phyloP scores from a whole-genome alignment of 116 monocot genomes.

The Trichopus zeylanicus region DNA sequence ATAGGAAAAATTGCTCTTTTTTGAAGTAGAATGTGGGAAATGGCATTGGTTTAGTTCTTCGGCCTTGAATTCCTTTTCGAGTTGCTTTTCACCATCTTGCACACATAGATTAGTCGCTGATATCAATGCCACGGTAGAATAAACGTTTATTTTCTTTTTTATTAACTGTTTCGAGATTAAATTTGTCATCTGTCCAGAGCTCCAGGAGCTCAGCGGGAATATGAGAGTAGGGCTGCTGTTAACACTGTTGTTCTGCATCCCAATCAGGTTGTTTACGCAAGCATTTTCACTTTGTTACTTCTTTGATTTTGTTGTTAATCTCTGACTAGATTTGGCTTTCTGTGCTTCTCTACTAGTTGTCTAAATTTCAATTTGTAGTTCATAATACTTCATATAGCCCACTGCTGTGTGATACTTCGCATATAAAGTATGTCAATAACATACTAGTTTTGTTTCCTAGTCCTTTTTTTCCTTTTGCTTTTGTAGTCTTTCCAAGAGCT shows the following conservation, averaged over 20 bases:
- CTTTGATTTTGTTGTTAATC: not conserved
- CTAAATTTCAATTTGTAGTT: not conserved
- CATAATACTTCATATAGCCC: too few species aligned
- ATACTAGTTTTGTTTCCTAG: too few species aligned
- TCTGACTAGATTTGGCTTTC: not conserved
- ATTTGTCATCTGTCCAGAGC: slow-evolving; percentile 46
- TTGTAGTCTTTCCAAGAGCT: too few species aligned
- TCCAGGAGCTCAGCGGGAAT: slow-evolving; percentile 87
- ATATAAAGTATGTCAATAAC: too few species aligned
- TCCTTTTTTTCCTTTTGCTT: too few species aligned
- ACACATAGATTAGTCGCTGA: too few species aligned
- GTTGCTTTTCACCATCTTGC: not conserved
- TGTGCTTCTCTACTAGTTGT: not conserved
- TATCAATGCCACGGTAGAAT: too few species aligned
- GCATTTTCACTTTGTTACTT: not conserved
- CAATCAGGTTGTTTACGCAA: slow-evolving; percentile 53
- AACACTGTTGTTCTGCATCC: slow-evolving; percentile 98
- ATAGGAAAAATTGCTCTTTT: too few species aligned
- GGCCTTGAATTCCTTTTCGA: not conserved
- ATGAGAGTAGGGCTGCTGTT: slow-evolving; percentile 97
- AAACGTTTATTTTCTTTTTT: not conserved
- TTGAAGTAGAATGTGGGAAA: not conserved
- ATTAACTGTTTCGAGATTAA: not conserved
- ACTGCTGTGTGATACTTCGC: too few species aligned
- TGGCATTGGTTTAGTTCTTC: not conserved